phyloP scores from a whole-genome alignment of 1,139 yeast genomes.

The Debaryomyces coudertii region DNA sequence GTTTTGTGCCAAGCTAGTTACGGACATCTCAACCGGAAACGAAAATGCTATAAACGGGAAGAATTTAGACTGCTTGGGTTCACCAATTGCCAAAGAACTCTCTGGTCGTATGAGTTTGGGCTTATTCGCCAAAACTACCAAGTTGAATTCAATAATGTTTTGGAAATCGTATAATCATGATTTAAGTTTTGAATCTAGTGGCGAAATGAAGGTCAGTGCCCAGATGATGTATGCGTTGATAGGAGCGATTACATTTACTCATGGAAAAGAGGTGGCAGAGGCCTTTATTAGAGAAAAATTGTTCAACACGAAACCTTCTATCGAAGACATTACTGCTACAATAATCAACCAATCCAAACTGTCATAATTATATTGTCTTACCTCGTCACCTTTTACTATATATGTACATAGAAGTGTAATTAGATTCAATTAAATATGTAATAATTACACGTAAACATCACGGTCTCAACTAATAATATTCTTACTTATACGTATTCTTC shows the following conservation, averaged over 20 bases:
- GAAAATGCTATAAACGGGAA: constrained; percentile 52
- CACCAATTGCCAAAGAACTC: constrained; percentile 53
- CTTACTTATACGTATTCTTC: neutral
- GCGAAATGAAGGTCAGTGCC: constrained; percentile 62
- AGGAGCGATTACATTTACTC: constrained; percentile 75
- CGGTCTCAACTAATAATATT: neutral
- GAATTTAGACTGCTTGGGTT: constrained; percentile 69
- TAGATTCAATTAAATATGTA: neutral
- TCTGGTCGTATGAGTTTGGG: constrained; percentile 55
- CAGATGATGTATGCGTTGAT: constrained; percentile 74
- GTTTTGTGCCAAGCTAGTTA: constrained; percentile 57
- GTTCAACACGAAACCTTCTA: constrained; percentile 14
- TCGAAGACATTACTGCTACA: constrained; percentile 16
- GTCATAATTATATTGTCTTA: constrained; percentile 1
- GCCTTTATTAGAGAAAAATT: constrained; percentile 57
- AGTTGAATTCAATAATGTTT: constrained; percentile 62
- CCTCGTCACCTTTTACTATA: constrained; percentile 1
- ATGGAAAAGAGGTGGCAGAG: constrained; percentile 65
- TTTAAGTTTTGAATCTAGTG: constrained; percentile 54
- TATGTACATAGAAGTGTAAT: constrained; percentile 14
- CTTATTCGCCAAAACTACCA: constrained; percentile 51
- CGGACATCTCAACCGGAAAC: constrained; percentile 30
- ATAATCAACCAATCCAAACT: constrained; percentile 12
- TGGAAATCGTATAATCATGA: constrained; percentile 69
- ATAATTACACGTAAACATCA: neutral